Evolutionary conservation across 2,329 filamentous ascomycete species (phyloP).

Genomic region (Fusarium sp.): DNA sequence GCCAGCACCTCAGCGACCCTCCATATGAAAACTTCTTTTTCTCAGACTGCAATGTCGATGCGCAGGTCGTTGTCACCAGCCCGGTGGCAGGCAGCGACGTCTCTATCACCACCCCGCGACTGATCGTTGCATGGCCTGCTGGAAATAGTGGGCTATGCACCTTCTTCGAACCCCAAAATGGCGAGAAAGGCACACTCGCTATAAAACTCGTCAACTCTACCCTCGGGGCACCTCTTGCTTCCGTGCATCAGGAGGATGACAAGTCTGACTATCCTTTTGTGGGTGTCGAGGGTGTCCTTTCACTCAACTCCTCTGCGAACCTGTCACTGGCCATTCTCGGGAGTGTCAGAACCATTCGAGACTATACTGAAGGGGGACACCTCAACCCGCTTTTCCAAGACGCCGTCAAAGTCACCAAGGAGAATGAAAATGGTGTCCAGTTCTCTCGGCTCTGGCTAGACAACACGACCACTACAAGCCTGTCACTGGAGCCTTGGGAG

Average conservation of each 20-base stretch:
- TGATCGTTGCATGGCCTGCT: slow-evolving; percentile 73
- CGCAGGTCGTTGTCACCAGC: slow-evolving; percentile 71
- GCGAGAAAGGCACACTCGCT: slow-evolving; percentile 64
- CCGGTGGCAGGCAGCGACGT: slow-evolving; percentile 66
- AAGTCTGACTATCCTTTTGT: slow-evolving; percentile 56
- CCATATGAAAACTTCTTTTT: slow-evolving; percentile 76
- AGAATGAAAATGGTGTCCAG: slow-evolving; percentile 57
- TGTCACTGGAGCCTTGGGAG: slow-evolving; percentile 59
- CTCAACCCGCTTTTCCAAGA: slow-evolving; percentile 67
- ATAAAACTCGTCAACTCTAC: slow-evolving; percentile 66
- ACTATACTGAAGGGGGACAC: slow-evolving; percentile 70
- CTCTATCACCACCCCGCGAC: slow-evolving; percentile 66
- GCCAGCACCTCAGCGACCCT: slow-evolving; percentile 60
- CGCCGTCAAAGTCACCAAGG: slow-evolving; percentile 57
- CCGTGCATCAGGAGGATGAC: slow-evolving; percentile 54
- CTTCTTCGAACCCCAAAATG: slow-evolving; percentile 67
- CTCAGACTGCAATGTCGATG: slow-evolving; percentile 70
- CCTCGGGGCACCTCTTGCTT: slow-evolving; percentile 57
- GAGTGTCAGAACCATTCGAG: slow-evolving; percentile 72
- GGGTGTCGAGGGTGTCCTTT: slow-evolving; percentile 65
- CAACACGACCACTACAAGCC: slow-evolving; percentile 67
- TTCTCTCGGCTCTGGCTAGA: slow-evolving; percentile 71
- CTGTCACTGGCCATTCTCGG: slow-evolving; percentile 70
- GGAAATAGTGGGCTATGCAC: slow-evolving; percentile 71
- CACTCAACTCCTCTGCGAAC: slow-evolving; percentile 68